Evolutionary conservation across 2,329 filamentous ascomycete species (phyloP).

Genomic region (Clarireedia sp.): DNA sequence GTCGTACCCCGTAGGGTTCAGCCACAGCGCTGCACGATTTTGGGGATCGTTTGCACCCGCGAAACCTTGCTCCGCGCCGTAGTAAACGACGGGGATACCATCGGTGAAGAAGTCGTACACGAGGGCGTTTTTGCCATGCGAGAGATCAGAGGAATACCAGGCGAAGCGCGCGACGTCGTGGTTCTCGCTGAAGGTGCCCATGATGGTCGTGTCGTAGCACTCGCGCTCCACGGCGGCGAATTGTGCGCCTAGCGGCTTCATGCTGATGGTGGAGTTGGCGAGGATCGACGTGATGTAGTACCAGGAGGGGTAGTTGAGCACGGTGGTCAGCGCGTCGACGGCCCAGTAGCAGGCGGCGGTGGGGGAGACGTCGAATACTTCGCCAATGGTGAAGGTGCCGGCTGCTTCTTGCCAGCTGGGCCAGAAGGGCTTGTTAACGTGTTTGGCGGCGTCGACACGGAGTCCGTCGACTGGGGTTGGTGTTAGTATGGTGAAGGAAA

Average conservation of each 20-base stretch:
- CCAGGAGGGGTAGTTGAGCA: constrained; percentile 22
- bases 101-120: constrained; percentile 40
- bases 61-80: constrained; percentile 44
- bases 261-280: constrained; percentile 24
- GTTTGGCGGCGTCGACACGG: constrained; percentile 40
- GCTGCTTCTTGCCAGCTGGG: constrained; percentile 42
- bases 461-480: constrained; percentile 34
- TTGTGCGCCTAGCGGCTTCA: constrained; percentile 23
- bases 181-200: constrained; percentile 36
- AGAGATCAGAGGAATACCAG: constrained; percentile 16
- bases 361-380: constrained; percentile 48
- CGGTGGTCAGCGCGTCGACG: constrained; percentile 7
- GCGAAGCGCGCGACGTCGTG: constrained; percentile 36
- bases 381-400: constrained; percentile 51
- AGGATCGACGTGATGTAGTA: constrained; percentile 35
- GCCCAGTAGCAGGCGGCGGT: constrained; percentile 32
- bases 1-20: constrained; percentile 30
- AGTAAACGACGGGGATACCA: constrained; percentile 44
- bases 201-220: constrained; percentile 32
- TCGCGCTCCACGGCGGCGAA: constrained; percentile 22
- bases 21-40: constrained; percentile 39
- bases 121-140: constrained; percentile 38
- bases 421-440: constrained; percentile 45
- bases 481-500: neutral
- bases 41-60: constrained; percentile 30